These are phyloP conservation scores for Boletus sensibilis DNA, from an alignment of 768 basidiomycete species.

Conservation along the genomic window DNA sequence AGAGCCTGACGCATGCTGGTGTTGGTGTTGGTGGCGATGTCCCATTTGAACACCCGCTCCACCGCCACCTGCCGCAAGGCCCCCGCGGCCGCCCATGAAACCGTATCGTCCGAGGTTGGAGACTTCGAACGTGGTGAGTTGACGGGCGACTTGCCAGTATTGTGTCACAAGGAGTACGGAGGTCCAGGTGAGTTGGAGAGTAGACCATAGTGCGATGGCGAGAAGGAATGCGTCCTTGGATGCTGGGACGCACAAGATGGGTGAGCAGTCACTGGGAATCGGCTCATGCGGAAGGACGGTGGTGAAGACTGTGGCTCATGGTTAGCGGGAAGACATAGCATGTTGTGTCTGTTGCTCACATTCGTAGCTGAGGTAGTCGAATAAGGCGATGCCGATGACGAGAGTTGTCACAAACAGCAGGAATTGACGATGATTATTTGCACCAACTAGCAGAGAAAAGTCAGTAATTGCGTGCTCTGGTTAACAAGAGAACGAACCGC, in stretches of 20 bases:
- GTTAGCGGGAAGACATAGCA: neutral
- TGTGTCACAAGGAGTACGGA: slow-evolving; percentile 81
- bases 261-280: slow-evolving; percentile 19
- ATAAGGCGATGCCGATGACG: slow-evolving; percentile 74
- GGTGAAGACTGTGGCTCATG: slow-evolving; percentile 51
- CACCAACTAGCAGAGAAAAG: slow-evolving; percentile 59
- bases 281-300: slow-evolving; percentile 27
- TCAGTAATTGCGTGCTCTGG: neutral
- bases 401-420: slow-evolving; percentile 87
- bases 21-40: slow-evolving; percentile 52
- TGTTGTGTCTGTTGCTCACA: slow-evolving; percentile 51
- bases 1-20: slow-evolving; percentile 31
- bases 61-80: slow-evolving; percentile 53
- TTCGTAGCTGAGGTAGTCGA: slow-evolving; percentile 80
- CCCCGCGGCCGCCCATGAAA: slow-evolving; percentile 92
- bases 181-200: slow-evolving; percentile 96
- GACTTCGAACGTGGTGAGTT: slow-evolving; percentile 96
- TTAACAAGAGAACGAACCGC: slow-evolving; percentile 54
- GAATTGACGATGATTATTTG: slow-evolving; percentile 95
- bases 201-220: slow-evolving; percentile 78
- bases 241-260: slow-evolving; percentile 63
- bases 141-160: slow-evolving; percentile 87
- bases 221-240: slow-evolving; percentile 82
- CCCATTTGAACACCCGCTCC: slow-evolving; percentile 74
- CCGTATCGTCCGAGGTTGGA: slow-evolving; percentile 94